Conservation (phyloP, 2,329 filamentous ascomycete species). For the Periconia sp. region DNA sequence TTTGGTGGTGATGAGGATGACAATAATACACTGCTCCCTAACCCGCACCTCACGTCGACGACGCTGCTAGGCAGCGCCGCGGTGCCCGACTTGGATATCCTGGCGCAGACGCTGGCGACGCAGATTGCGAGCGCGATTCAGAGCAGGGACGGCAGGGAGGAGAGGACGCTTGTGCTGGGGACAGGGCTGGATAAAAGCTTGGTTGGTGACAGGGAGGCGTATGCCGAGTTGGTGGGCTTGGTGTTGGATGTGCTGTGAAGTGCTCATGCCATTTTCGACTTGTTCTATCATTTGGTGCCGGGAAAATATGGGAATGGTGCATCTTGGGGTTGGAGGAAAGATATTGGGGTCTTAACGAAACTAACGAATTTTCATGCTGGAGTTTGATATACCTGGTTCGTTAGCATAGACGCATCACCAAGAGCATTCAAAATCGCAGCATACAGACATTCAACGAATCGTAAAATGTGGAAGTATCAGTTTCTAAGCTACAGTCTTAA, state of each 20-base stretch:
- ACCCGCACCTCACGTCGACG: slow-evolving; percentile 79
- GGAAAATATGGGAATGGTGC: too few species aligned
- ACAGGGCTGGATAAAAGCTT: slow-evolving; percentile 57
- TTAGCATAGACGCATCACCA: not conserved
- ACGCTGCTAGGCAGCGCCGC: slow-evolving; percentile 80
- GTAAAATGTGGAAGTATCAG: slow-evolving; percentile 37
- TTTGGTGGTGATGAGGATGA: slow-evolving; percentile 31
- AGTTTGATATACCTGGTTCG: too few species aligned
- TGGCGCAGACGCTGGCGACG: slow-evolving; percentile 85
- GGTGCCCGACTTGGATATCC: slow-evolving; percentile 73
- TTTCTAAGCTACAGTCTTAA: slow-evolving; percentile 45
- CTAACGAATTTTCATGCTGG: too few species aligned
- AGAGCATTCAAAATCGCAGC: not conserved
- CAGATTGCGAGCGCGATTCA: slow-evolving; percentile 83
- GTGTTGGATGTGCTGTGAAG: slow-evolving; percentile 41
- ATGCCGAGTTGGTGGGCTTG: slow-evolving; percentile 47
- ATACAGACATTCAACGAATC: slow-evolving; percentile 15
- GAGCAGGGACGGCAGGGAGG: slow-evolving; percentile 67
- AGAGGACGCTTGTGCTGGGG: slow-evolving; percentile 60
- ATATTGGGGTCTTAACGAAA: not conserved
- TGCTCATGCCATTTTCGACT: not conserved
- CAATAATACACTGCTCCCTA: slow-evolving; percentile 63
- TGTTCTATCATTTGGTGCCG: too few species aligned
- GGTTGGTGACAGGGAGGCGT: slow-evolving; percentile 48
- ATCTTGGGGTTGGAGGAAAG: not conserved